Evolutionary conservation across 2,329 filamentous ascomycete species (phyloP).

Genomic region (Fusarium gaditjirri): DNA sequence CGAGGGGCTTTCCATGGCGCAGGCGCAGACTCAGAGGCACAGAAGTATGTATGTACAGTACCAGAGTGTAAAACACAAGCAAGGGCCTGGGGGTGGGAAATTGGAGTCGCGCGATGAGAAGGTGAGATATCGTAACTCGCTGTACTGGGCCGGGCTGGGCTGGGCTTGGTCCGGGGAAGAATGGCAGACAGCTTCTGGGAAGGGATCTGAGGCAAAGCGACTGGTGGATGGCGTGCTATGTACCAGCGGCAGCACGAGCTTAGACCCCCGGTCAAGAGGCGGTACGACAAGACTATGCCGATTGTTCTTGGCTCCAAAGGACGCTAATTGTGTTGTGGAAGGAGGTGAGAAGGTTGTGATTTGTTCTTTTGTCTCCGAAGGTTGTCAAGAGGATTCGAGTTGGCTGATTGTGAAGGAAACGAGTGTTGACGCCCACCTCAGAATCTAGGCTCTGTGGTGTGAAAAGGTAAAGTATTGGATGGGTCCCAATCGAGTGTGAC

Average conservation of each 20-base stretch:
- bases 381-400: background rate
- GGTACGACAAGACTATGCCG: slow-evolving; percentile 22
- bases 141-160: background rate
- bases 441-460: slow-evolving; percentile 8
- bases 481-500: slow-evolving; percentile 15
- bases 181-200: slow-evolving; percentile 25
- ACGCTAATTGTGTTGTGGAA: slow-evolving; percentile 30
- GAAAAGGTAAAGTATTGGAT: slow-evolving; percentile 16
- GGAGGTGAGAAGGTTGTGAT: slow-evolving; percentile 22
- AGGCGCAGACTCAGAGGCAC: background rate
- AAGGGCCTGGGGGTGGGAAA: slow-evolving; percentile 29
- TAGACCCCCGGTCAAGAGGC: slow-evolving; percentile 35
- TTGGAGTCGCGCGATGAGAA: slow-evolving; percentile 45
- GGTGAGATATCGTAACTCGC: slow-evolving; percentile 45
- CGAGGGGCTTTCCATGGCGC: slow-evolving; percentile 42
- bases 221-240: slow-evolving; percentile 45
- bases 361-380: slow-evolving; percentile 21
- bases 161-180: slow-evolving; percentile 34
- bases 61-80: slow-evolving; percentile 2
- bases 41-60: slow-evolving; percentile 15
- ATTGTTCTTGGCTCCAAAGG: slow-evolving; percentile 15
- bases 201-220: slow-evolving; percentile 44
- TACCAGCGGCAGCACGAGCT: slow-evolving; percentile 19
- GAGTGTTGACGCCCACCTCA: slow-evolving; percentile 1
- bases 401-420: slow-evolving; percentile 10